phyloP scores from a whole-genome alignment of 2,329 filamentous ascomycete species.

The Verticillium tricorpus region DNA sequence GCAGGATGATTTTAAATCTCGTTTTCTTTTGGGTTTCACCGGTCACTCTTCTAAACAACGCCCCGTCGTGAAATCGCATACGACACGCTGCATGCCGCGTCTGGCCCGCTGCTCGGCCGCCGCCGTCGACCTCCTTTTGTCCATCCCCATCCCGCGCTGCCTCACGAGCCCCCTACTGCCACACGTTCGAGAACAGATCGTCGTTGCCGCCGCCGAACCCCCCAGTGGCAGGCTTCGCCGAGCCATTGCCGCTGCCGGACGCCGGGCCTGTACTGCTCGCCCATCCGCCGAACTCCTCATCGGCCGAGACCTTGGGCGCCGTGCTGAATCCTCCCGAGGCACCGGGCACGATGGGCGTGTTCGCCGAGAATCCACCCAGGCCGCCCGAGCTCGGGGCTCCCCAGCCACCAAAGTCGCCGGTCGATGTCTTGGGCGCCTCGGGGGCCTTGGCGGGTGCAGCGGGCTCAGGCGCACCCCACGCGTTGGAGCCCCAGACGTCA shows the following conservation, averaged over 20 bases:
- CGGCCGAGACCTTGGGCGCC: slow-evolving; percentile 69
- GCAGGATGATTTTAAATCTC: background rate
- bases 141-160: background rate
- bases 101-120: background rate
- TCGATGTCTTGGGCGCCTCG: slow-evolving; percentile 50
- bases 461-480: slow-evolving; percentile 68
- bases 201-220: slow-evolving; percentile 63
- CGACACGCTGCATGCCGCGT: background rate
- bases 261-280: slow-evolving; percentile 61
- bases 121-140: background rate
- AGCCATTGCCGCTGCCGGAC: slow-evolving; percentile 24
- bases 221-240: slow-evolving; percentile 47
- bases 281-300: slow-evolving; percentile 97
- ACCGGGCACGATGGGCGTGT: slow-evolving; percentile 56
- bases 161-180: slow-evolving; percentile 54
- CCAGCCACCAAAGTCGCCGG: slow-evolving; percentile 57
- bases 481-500: slow-evolving; percentile 84
- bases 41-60: background rate
- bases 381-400: slow-evolving; percentile 27
- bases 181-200: slow-evolving; percentile 94
- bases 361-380: slow-evolving; percentile 24
- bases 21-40: background rate
- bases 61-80: background rate
- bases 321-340: slow-evolving; percentile 61
- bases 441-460: slow-evolving; percentile 43